A percentile compares a stretch with the other conserved stretches of the same genome.
Conservation (phyloP, 2,329 filamentous ascomycete genomes). For the Cryphonectria parasitica region DNA sequence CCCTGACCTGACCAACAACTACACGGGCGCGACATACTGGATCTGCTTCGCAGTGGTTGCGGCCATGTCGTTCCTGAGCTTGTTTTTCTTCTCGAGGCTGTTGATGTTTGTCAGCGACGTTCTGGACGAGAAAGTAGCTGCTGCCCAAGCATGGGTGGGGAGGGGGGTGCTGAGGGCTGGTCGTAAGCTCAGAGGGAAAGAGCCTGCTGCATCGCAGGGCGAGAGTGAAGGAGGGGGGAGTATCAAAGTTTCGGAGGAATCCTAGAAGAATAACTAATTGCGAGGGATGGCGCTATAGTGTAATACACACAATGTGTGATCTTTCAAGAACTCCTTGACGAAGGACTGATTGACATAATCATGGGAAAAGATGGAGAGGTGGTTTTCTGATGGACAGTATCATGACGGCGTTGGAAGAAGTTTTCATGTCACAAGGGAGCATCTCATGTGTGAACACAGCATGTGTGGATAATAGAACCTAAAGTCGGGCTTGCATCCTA, state of each 20-base stretch:
- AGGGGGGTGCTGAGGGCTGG: constrained; percentile 16
- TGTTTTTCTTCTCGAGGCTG: constrained; percentile 58
- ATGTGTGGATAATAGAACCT: neutral
- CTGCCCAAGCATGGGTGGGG: constrained; percentile 18
- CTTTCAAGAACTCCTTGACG: neutral
- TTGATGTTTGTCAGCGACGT: constrained; percentile 51
- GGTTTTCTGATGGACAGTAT: neutral
- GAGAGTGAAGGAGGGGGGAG: neutral
- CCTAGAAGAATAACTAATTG: neutral
- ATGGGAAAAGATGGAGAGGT: neutral
- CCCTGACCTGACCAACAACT: constrained; percentile 56
- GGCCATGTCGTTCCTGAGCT: constrained; percentile 58
- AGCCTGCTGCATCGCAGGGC: neutral
- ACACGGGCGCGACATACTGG: constrained; percentile 69
- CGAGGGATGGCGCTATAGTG: neutral
- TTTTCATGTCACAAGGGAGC: neutral
- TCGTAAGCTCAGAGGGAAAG: constrained; percentile 3
- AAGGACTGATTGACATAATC: neutral
- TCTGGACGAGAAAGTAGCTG: constrained; percentile 41
- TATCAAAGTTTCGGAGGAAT: neutral
- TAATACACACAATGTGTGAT: neutral
- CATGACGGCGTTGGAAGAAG: neutral
- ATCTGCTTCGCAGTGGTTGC: constrained; percentile 67
- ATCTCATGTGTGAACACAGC: neutral
- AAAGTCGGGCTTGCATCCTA: neutral